Evolutionary conservation across 805 yeast genomes (phyloP), one percentile per base, ranked within the genome.

Genomic region (Barnettozyma salicaria): DNA sequence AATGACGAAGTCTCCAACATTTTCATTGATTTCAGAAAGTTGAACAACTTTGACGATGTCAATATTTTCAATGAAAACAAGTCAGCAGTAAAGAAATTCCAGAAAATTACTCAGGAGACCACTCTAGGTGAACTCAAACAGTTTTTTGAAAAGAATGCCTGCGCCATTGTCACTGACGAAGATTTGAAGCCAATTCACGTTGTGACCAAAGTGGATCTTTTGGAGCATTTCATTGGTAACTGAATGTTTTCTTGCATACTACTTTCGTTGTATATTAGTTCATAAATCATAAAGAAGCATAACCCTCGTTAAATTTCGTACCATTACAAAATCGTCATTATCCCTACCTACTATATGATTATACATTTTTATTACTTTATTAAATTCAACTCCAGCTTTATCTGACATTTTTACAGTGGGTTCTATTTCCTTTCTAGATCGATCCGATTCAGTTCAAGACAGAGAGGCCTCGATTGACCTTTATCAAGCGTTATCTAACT

Each of bases 191-290:
- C 95, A 33, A 70, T 83, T 32, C 90, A 85, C 59, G 80, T 85
- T 42, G 95, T 84, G 40, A 85, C 95, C 42, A 85, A 85, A 68
- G 90, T 85, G 55, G 95, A 85, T 60, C 69, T 85, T 58, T 68
- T 85, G 51, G 73, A 81, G 42, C 67, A 64, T 47, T 57, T 65
- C 25, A 45, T 52, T 22, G 52, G 24, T 8, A 38, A 48, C 27
- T 39, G 17, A 31, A 19, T 26, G 5, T 43, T 29, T 23, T 14
- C n/a, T 22, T 6, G 18, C 18, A 8, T 21, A 20, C 11, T 27
- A 16, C n/a, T 25, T 13, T 13, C n/a, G n/a, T n/a, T n/a, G n/a
- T n/a, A n/a, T n/a, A n/a, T n/a, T n/a, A n/a, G n/a, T n/a, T n/a
- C n/a, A n/a, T n/a, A n/a, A n/a, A n/a, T n/a, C n/a, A n/a, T n/a